phyloP scores from a whole-genome alignment of 331 rosid genomes.

The Quercus tomentella region DNA sequence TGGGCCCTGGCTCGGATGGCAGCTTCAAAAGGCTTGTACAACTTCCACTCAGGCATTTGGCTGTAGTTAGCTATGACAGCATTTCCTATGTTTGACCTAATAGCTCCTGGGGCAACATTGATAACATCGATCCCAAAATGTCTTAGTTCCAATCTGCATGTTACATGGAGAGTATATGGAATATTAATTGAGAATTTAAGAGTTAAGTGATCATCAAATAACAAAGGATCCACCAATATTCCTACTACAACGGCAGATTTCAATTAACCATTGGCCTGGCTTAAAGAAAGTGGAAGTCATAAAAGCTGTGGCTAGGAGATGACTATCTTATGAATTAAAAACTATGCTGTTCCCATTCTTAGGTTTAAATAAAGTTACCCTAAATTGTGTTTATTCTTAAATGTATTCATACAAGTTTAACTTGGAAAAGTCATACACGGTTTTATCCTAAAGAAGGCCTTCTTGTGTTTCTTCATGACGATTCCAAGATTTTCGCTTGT shows the following conservation, averaged over 20 bases:
- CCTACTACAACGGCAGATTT: no score
- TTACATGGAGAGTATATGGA: neutral
- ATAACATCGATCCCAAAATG: conserved; percentile 83
- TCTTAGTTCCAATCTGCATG: conserved; percentile 61
- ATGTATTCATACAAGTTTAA: no score
- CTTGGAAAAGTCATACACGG: neutral
- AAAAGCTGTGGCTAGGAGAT: neutral
- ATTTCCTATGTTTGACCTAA: conserved; percentile 69
- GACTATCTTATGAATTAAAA: neutral
- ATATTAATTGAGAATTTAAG: neutral
- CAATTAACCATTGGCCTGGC: no score
- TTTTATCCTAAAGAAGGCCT: neutral
- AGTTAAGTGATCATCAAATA: neutral
- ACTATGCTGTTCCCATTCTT: neutral
- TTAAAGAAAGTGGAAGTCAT: neutral
- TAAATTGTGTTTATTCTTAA: no score
- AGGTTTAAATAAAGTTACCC: no score
- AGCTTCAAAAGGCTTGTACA: conserved; percentile 66
- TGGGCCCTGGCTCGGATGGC: conserved; percentile 54
- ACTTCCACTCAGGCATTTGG: conserved; percentile 64
- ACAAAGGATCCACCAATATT: neutral
- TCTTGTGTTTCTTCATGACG: neutral
- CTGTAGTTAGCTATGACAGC: conserved; percentile 46
- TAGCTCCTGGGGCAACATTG: conserved; percentile 76
- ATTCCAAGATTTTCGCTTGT: neutral